phyloP scores from a whole-genome alignment of 306 rosid species.

The Corylus avellana region DNA sequence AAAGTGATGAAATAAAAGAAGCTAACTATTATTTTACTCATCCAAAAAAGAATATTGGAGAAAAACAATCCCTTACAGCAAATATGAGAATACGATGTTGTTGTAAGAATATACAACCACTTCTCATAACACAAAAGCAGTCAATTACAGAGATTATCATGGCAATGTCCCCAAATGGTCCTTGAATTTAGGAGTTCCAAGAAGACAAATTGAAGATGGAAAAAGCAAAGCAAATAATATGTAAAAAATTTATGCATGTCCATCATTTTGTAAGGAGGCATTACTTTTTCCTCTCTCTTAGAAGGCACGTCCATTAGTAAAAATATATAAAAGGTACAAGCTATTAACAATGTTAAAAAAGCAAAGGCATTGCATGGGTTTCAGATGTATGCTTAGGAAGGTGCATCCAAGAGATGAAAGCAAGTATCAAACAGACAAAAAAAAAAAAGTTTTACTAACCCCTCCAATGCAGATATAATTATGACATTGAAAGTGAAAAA shows the following conservation, averaged over 20 bases:
- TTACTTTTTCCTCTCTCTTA: slow-evolving; percentile 13
- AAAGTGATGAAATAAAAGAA: too few relatives aligned
- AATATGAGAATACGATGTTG: neutral
- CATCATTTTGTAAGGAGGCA: slow-evolving; percentile 19
- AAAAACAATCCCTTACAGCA: neutral
- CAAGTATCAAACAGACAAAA: slow-evolving; percentile 4
- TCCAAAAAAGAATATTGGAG: neutral
- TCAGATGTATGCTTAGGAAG: neutral
- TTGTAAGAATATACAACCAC: neutral
- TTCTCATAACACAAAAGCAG: slow-evolving; percentile 3
- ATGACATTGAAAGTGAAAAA: slow-evolving; percentile 26
- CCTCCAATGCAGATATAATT: slow-evolving; percentile 18
- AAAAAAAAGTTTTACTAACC: slow-evolving; percentile 5
- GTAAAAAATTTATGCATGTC: neutral
- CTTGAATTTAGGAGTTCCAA: neutral
- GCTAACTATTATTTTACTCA: too few relatives aligned
- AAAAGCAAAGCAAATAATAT: neutral
- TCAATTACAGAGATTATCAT: slow-evolving; percentile 1
- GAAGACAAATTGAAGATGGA: neutral
- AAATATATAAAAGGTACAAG: slow-evolving; percentile 6
- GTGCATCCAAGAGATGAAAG: neutral
- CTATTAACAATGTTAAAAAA: slow-evolving; percentile 6
- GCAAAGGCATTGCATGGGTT: neutral
- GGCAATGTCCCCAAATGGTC: neutral
- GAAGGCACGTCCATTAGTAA: slow-evolving; percentile 17